These are phyloP conservation scores for Simplicillium sp. DNA, from an alignment of 2,329 filamentous ascomycete genomes.

Conservation along the genomic window DNA sequence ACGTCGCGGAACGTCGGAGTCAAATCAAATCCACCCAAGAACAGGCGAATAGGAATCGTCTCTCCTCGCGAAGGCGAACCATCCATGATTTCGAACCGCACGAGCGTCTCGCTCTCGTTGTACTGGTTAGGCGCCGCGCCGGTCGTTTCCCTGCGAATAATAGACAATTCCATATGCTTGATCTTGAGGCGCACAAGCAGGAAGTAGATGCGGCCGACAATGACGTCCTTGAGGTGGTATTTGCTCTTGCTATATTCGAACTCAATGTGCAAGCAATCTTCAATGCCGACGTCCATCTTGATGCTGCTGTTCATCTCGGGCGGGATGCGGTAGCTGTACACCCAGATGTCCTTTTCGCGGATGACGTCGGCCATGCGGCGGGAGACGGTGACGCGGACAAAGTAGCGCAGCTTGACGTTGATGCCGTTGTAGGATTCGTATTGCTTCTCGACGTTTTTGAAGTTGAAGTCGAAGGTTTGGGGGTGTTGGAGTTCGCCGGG, in stretches of 20 bases:
- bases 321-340: conserved; percentile 96
- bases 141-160: conserved; percentile 93
- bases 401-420: conserved; percentile 98
- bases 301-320: conserved; percentile 97
- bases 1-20: conserved; percentile 98
- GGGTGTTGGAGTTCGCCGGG: conserved; percentile 97
- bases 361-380: conserved; percentile 96
- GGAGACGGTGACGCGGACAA: conserved; percentile 92
- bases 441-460: conserved; percentile 99
- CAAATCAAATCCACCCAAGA: conserved; percentile 93
- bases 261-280: conserved; percentile 98
- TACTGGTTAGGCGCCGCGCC: conserved; percentile 97
- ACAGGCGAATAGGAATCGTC: conserved; percentile 93
- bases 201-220: conserved; percentile 98
- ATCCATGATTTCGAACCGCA: conserved; percentile 99
- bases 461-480: conserved; percentile 98
- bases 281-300: conserved; percentile 99
- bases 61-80: conserved; percentile 91
- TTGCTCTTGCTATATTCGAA: conserved; percentile 99
- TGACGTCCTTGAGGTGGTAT: conserved; percentile 98
- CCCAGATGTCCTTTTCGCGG: conserved; percentile 98
- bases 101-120: conserved; percentile 96
- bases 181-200: conserved; percentile 95
- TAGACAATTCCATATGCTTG: conserved; percentile 98
- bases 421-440: conserved; percentile 99